Base-by-base conservation (phyloP, 2,329 filamentous ascomycete genomes). In the Aaosphaeria arxii region DNA sequence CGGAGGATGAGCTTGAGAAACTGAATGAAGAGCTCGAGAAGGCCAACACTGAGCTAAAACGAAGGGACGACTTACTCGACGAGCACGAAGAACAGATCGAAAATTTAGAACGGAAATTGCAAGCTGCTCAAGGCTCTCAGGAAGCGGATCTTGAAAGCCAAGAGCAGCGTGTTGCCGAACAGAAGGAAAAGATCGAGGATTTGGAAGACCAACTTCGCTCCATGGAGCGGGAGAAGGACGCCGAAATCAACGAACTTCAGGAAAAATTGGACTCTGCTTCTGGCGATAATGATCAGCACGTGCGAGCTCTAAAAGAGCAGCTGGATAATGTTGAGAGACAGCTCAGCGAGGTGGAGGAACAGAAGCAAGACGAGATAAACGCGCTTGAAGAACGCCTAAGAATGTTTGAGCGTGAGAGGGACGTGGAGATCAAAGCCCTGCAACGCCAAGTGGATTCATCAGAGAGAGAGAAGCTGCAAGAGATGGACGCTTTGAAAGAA, bases 221-320 rank as follows among this genome's bases (percentile, higher is more conserved):
- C 4, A 5, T 50, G 7, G 45, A 30, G 11, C 55, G 50, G 6
- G 63, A 71, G 32, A 72, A 74, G 30, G 71, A 74, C 41, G 63
- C 68, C 30, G 73, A 77, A 54, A 59, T 77, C 44, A 67, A 75
- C 31, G 59, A 60, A 3, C 54, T 77, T 40, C 67, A 72, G 43
- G 64, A 69, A 13, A 69, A 68, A 51, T 61, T 77, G 4, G 70
- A 74, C 17, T 61, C 64, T 33, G 65, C 69, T 1, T 64, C 69
- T 13, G 59, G 66, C 5, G 61, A 57, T 31, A 70, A 64, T 44
- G 75, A 82, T 47, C 64, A 67, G 36, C 73, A 74, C 41, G 67
- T 91, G 30, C 80, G 80, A 17, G 67, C 71, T 11, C 61, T 76
- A 6, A 69, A 75, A 43, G 53, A 69, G 11, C 61, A 71, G 11